phyloP scores from a whole-genome alignment of 2,329 filamentous ascomycete genomes.

The Ophiocordyceps camponoti-saundersi region DNA sequence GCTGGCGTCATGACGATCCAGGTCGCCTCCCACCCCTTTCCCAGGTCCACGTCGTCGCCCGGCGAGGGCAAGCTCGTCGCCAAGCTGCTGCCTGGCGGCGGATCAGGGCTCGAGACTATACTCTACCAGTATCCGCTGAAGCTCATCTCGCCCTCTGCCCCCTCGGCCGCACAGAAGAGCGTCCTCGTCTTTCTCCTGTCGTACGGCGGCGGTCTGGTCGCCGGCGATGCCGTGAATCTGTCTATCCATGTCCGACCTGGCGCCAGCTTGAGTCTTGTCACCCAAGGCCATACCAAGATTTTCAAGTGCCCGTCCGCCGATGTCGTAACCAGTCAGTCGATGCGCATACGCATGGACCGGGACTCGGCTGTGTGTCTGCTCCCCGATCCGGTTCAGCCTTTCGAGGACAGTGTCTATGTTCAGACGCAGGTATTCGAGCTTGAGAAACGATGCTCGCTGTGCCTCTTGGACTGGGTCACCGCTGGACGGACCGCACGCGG shows the following conservation, averaged over 20 bases:
- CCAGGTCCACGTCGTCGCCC: constrained; percentile 52
- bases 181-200: constrained; percentile 79
- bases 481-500: constrained; percentile 72
- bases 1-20: constrained; percentile 3
- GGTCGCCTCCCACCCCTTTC: constrained; percentile 41
- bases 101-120: constrained; percentile 55
- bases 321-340: constrained; percentile 38
- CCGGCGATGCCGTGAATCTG: constrained; percentile 67
- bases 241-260: constrained; percentile 44
- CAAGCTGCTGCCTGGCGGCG: constrained; percentile 51
- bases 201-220: constrained; percentile 86
- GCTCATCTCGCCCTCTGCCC: constrained; percentile 59
- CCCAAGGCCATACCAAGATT: constrained; percentile 81
- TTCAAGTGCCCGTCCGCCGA: constrained; percentile 57
- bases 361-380: constrained; percentile 47
- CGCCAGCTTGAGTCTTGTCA: constrained; percentile 51
- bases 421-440: constrained; percentile 67
- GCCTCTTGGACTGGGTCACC: constrained; percentile 86
- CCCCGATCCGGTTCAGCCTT: constrained; percentile 88
- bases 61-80: constrained; percentile 68
- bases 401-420: constrained; percentile 65
- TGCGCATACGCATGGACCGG: constrained; percentile 32
- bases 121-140: constrained; percentile 92
- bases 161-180: constrained; percentile 45
- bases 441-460: constrained; percentile 43